Evolutionary conservation across 2,329 filamentous ascomycete species (phyloP).

Genomic region (Trichophyton equinum): DNA sequence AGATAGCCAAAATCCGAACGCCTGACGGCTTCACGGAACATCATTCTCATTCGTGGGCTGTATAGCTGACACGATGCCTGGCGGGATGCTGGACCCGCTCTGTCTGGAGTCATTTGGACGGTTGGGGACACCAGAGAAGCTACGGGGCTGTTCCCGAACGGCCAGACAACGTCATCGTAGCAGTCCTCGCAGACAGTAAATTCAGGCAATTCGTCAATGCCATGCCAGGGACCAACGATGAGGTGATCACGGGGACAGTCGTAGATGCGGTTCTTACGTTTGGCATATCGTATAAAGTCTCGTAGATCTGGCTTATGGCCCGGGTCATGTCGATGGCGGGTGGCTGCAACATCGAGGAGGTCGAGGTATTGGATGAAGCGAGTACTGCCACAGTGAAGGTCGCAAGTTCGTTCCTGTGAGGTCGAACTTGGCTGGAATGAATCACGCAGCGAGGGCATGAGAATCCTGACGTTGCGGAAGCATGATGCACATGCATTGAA

Average conservation of each 20-base stretch:
- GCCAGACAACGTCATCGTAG: conserved; percentile 66
- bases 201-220: conserved; percentile 59
- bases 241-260: conserved; percentile 57
- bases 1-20: conserved; percentile 56
- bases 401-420: conserved; percentile 48
- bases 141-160: conserved; percentile 45
- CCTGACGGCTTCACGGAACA: conserved; percentile 56
- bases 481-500: conserved; percentile 69
- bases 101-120: conserved; percentile 42
- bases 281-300: conserved; percentile 52
- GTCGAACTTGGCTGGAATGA: conserved; percentile 45
- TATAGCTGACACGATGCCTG: conserved; percentile 62
- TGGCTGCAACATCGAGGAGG: conserved; percentile 42
- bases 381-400: conserved; percentile 51
- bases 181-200: conserved; percentile 82
- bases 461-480: conserved; percentile 54
- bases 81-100: conserved; percentile 40
- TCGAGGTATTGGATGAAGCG: conserved; percentile 47
- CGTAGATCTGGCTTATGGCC: conserved; percentile 39
- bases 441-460: conserved; percentile 60
- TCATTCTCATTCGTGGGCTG: conserved; percentile 61
- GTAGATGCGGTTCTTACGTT: conserved; percentile 43
- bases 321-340: conserved; percentile 24
- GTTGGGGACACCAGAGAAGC: conserved; percentile 31
- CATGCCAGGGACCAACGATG: conserved; percentile 60